Evolutionary conservation across 1,284 basidiomycete species (phyloP).

Genomic region (Coriolopsis trogii): DNA sequence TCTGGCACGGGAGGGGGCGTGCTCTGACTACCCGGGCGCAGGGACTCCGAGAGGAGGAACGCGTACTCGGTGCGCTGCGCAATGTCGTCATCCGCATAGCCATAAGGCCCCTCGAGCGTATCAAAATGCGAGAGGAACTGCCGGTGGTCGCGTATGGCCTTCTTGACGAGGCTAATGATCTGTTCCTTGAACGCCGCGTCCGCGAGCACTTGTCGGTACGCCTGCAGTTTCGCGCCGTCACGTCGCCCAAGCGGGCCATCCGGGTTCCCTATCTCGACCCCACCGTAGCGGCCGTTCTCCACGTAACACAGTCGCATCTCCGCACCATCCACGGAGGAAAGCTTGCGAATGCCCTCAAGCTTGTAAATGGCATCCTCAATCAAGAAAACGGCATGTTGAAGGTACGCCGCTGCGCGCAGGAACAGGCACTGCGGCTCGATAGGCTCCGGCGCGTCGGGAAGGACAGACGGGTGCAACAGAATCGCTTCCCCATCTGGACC

Average conservation of each 20-base stretch:
- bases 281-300: constrained; percentile 71
- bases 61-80: constrained; percentile 63
- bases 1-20: constrained; percentile 37
- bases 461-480: constrained; percentile 64
- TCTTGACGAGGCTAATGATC: constrained; percentile 59
- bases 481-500: constrained; percentile 54
- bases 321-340: constrained; percentile 58
- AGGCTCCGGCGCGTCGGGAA: constrained; percentile 75
- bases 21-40: constrained; percentile 60
- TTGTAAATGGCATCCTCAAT: constrained; percentile 71
- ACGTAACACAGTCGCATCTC: constrained; percentile 76
- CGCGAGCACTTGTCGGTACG: constrained; percentile 61
- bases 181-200: constrained; percentile 58
- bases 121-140: constrained; percentile 81
- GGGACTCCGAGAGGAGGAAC: constrained; percentile 65
- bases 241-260: constrained; percentile 70
- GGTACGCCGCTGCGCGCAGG: constrained; percentile 75
- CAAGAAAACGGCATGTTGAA: constrained; percentile 73
- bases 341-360: constrained; percentile 67
- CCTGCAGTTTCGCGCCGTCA: constrained; percentile 58
- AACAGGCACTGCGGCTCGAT: constrained; percentile 83
- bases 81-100: constrained; percentile 47
- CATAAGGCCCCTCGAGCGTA: constrained; percentile 52
- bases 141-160: constrained; percentile 79
- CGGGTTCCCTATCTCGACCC: constrained; percentile 74